Conservation (phyloP, 75 land plant genomes). For the Picea glauca region DNA sequence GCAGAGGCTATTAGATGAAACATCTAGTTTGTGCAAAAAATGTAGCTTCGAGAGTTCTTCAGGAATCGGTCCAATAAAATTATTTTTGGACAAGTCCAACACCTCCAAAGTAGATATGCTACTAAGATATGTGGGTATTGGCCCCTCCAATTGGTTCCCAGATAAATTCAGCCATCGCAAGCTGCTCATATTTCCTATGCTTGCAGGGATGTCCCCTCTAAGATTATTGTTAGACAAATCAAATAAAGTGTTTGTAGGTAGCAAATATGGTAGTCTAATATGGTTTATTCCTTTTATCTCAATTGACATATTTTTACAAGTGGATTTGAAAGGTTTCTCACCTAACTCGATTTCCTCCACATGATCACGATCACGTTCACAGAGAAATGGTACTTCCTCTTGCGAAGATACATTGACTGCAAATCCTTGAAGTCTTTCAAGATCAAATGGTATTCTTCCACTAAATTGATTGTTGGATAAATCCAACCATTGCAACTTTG, state of each 20-base stretch:
- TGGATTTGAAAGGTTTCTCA: too few species aligned
- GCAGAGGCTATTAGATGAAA: too few species aligned
- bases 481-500: conserved; percentile 14
- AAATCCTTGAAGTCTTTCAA: conserved; percentile 10
- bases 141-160: conserved; percentile 21
- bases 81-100: neutral
- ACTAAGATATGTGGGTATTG: conserved; percentile 23
- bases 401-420: conserved; percentile 8
- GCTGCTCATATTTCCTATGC: conserved; percentile 11
- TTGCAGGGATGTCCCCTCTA: conserved; percentile 25
- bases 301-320: neutral
- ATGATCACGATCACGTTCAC: too few species aligned
- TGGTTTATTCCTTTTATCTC: conserved; percentile 10
- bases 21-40: too few species aligned
- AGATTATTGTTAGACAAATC: conserved; percentile 28
- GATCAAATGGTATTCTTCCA: conserved; percentile 18
- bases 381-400: neutral
- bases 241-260: neutral
- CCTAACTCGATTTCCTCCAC: neutral
- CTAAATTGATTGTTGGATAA: conserved; percentile 17
- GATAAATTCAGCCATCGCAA: conserved; percentile 24
- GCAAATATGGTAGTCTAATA: conserved; percentile 6
- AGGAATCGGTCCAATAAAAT: too few species aligned
- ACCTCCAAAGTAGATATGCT: neutral
- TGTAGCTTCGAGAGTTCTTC: too few species aligned